A percentile compares a stretch with the other conserved stretches of the same genome.
Conservation (phyloP, 192 early-diverging fungal genomes). For the Podila epigama region DNA sequence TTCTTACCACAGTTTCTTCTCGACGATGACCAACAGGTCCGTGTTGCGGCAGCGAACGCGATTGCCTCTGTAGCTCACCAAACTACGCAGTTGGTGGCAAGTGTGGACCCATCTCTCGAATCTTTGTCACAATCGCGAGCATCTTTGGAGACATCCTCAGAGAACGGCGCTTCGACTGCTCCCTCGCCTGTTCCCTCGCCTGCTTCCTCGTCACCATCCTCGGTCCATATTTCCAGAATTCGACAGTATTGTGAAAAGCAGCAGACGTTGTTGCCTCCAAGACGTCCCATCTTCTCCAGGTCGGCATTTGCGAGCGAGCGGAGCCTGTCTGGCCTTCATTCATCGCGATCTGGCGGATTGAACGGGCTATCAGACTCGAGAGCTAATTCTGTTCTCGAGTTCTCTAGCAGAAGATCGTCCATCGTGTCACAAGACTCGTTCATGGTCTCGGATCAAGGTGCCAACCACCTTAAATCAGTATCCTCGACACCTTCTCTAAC, state of each 20-base stretch:
- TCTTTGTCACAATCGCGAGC: too few species aligned
- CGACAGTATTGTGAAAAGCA: conserved; percentile 48
- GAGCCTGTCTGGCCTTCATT: conserved; percentile 11
- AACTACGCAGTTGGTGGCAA: conserved; percentile 9
- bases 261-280: conserved; percentile 33
- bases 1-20: conserved; percentile 45
- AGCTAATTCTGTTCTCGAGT: conserved; percentile 3
- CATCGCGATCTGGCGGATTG: conserved; percentile 6
- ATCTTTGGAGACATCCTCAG: background rate
- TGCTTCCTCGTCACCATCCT: conserved; percentile 21
- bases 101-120: conserved; percentile 6
- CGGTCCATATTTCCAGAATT: conserved; percentile 32
- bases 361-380: conserved; percentile 8
- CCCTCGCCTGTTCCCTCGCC: conserved; percentile 6
- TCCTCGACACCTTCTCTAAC: conserved; percentile 28
- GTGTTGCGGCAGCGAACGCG: conserved; percentile 33
- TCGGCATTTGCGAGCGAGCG: conserved; percentile 29
- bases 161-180: background rate
- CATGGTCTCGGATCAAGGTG: conserved; percentile 43
- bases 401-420: conserved; percentile 41
- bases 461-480: conserved; percentile 16
- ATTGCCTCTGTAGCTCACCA: conserved; percentile 31
- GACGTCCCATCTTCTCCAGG: conserved; percentile 42
- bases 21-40: conserved; percentile 35
- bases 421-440: conserved; percentile 44